These are phyloP conservation scores for Puccinia polysora DNA, from an alignment of 1,284 basidiomycete genomes.

Conservation along the genomic window DNA sequence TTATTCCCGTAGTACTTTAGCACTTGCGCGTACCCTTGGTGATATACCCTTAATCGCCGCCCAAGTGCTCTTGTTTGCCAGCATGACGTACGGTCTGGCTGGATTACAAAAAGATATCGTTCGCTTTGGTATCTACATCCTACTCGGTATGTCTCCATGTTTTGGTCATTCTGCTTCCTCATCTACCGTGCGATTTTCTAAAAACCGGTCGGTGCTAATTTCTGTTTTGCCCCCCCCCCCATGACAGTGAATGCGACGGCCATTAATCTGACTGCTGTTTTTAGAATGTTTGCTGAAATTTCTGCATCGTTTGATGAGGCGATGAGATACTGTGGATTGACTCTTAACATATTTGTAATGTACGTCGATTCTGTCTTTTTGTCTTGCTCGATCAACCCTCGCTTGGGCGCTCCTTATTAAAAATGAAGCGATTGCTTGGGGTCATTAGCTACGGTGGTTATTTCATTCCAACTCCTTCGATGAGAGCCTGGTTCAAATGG, in stretches of 20 bases:
- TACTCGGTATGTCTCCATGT: slow-evolving; percentile 24
- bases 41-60: slow-evolving; percentile 50
- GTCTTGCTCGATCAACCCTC: neutral
- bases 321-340: slow-evolving; percentile 50
- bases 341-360: slow-evolving; percentile 50
- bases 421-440: neutral
- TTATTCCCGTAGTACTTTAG: slow-evolving; percentile 48
- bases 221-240: slow-evolving; percentile 44
- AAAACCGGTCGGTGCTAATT: slow-evolving; percentile 47
- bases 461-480: slow-evolving; percentile 49
- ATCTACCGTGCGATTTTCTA: slow-evolving; percentile 22
- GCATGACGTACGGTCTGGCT: slow-evolving; percentile 49
- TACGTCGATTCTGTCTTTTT: slow-evolving; percentile 22
- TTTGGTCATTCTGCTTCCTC: slow-evolving; percentile 19
- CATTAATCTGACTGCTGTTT: slow-evolving; percentile 49
- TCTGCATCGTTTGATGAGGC: slow-evolving; percentile 50
- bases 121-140: slow-evolving; percentile 30
- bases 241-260: slow-evolving; percentile 46
- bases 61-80: slow-evolving; percentile 49
- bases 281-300: slow-evolving; percentile 49
- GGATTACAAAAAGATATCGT: slow-evolving; percentile 47
- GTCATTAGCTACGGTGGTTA: slow-evolving; percentile 47
- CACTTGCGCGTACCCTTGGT: slow-evolving; percentile 48
- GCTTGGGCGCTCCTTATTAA: neutral
- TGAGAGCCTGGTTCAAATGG: slow-evolving; percentile 49